A percentile compares a stretch with the other conserved stretches of the same genome.
Conservation (phyloP, 2,329 filamentous ascomycete species). For the Lasiodiplodia hormozganensis region DNA sequence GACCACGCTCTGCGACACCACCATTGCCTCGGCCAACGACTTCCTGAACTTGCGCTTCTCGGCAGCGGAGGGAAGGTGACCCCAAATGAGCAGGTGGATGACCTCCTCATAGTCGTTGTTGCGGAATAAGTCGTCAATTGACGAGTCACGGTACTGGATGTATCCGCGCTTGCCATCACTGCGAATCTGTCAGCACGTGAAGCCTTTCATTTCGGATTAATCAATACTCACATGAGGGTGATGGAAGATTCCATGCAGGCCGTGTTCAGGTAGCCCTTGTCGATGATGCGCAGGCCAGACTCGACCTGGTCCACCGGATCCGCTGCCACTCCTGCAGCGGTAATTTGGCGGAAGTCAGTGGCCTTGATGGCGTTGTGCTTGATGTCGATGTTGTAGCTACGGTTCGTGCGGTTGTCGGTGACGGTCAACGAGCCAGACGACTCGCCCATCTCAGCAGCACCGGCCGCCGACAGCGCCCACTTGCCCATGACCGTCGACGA, state of each 20-base stretch:
- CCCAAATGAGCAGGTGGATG: slow-evolving; percentile 61
- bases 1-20: slow-evolving; percentile 32
- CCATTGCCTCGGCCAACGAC: slow-evolving; percentile 12
- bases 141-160: slow-evolving; percentile 7
- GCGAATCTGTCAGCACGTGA: slow-evolving; percentile 38
- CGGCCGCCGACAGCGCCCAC: not conserved
- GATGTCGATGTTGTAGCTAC: slow-evolving; percentile 41
- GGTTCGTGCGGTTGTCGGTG: slow-evolving; percentile 34
- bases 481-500: not conserved
- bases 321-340: slow-evolving; percentile 26
- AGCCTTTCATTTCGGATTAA: not conserved
- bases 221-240: slow-evolving; percentile 30
- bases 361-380: slow-evolving; percentile 39
- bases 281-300: slow-evolving; percentile 42
- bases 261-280: slow-evolving; percentile 46
- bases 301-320: slow-evolving; percentile 35
- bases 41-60: slow-evolving; percentile 53
- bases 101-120: slow-evolving; percentile 59
- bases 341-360: slow-evolving; percentile 40
- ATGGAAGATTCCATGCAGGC: slow-evolving; percentile 40
- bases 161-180: slow-evolving; percentile 6
- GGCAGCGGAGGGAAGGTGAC: slow-evolving; percentile 55
- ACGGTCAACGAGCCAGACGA: slow-evolving; percentile 6
- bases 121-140: slow-evolving; percentile 32
- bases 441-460: not conserved